Evolutionary conservation across 352 stramenopile genomes (phyloP), one percentile per base, ranked within the genome.

Genomic region (Phytophthora rubi): DNA sequence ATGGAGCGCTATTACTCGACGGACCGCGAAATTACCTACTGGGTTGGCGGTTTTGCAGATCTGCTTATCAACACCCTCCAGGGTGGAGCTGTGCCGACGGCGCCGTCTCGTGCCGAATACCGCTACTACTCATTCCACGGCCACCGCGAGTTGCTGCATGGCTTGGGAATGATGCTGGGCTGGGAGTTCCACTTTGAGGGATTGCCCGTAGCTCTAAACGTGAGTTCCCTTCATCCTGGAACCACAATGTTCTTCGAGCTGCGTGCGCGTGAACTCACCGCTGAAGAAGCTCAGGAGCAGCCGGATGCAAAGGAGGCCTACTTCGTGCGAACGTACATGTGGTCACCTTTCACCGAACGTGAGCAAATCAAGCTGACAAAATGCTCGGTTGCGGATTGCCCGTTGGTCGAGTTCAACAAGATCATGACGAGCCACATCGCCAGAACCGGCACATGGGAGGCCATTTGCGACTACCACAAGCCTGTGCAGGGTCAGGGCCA

Each of bases 1-100:
- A 94, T 95, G 88, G 88, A 95, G 68, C 73, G 88, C 49, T 95
- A 95, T 69, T 95, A 93, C 74, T 82, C 83, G 21, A 92, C 88
- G 18, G 82, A 91, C 23, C 85, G 85, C 37, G 77, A 82, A 60
- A 81, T 95, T 65, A 95, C 88, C 52, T 95, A 95, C 79, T 95
- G 88, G 88, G 84, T 90, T 47, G 88, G 85, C 42, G 88, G 85
- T 15, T 95, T 95, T 70, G 71, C 74, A 0, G 77, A 91, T 21
- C 65, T 95, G 58, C 71, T 95, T 54, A 63, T 95, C 3, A 75
- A 72, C 52, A 92, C 87, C 6, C 67, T 95, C 23, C 77, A 87
- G 54, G 79, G 56, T 6, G 82, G 81, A 30, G 82, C 85, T 52
- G 77, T 85, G 8, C 71, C 83, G 16, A 72, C 62, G 6, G 83